Conservation (phyloP, 768 basidiomycete genomes). For the Pleurotus giganteus region DNA sequence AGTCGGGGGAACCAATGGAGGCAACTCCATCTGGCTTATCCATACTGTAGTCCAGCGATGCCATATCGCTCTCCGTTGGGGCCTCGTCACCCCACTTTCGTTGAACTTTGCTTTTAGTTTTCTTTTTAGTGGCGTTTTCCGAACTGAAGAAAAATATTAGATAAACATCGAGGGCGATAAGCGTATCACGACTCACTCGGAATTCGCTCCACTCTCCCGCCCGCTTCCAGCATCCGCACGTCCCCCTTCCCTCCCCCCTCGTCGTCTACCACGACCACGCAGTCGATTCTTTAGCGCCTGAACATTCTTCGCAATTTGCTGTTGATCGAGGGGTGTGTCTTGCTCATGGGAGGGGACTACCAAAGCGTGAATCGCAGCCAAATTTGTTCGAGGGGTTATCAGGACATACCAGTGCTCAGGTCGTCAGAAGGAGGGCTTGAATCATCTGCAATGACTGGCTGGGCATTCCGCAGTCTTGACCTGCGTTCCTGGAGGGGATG, state of each 20-base stretch:
- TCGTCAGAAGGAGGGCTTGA: constrained; percentile 61
- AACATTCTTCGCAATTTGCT: constrained; percentile 90
- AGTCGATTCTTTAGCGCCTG: constrained; percentile 85
- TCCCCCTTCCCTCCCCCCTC: constrained; percentile 46
- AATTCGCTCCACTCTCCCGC: constrained; percentile 58
- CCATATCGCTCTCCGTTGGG: constrained; percentile 87
- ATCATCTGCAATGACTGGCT: constrained; percentile 30
- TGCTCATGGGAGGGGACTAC: constrained; percentile 47
- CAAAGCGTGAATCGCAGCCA: background rate
- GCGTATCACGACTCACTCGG: constrained; percentile 56
- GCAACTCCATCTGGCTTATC: constrained; percentile 45
- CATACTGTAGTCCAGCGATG: constrained; percentile 82
- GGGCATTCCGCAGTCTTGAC: constrained; percentile 49
- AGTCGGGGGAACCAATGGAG: constrained; percentile 40
- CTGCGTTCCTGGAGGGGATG: constrained; percentile 60
- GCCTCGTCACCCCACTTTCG: constrained; percentile 91
- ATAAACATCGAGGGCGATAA: background rate
- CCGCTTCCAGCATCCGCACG: constrained; percentile 51
- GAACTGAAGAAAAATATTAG: constrained; percentile 38
- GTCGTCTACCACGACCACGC: constrained; percentile 68
- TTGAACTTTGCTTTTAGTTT: constrained; percentile 65
- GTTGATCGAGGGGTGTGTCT: constrained; percentile 67
- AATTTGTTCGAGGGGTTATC: background rate
- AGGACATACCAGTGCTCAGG: constrained; percentile 48
- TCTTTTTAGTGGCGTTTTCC: constrained; percentile 59